Evolutionary conservation across 768 basidiomycete species (phyloP).

Genomic region (Dentipellis fragilis): DNA sequence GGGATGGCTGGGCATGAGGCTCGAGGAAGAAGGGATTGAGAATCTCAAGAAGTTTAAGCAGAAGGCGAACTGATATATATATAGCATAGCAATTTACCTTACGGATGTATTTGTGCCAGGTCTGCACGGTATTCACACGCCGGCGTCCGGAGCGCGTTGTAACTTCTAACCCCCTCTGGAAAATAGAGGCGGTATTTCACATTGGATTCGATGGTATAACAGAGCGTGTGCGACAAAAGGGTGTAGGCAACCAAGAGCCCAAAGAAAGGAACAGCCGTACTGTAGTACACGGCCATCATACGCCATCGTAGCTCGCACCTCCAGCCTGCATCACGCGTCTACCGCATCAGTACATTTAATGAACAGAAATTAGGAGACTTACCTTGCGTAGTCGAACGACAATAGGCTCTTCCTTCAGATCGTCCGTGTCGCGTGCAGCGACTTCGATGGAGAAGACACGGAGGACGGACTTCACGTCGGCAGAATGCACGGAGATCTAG

Average conservation of each 20-base stretch:
- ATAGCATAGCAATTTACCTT: neutral
- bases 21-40: conserved; percentile 60
- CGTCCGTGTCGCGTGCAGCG: conserved; percentile 71
- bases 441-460: conserved; percentile 82
- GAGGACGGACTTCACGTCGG: conserved; percentile 78
- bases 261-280: neutral
- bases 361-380: conserved; percentile 24
- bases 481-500: conserved; percentile 86
- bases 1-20: conserved; percentile 86
- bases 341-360: neutral
- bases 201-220: neutral
- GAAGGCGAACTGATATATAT: neutral
- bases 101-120: neutral
- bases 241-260: neutral
- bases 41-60: conserved; percentile 40
- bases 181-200: neutral
- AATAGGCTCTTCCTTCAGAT: conserved; percentile 83
- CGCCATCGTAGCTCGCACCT: conserved; percentile 83
- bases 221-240: neutral
- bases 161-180: no score
- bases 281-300: conserved; percentile 28
- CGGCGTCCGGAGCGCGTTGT: no score
- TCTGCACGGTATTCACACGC: no score
- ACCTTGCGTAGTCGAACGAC: conserved; percentile 72
- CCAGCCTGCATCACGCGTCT: conserved; percentile 45